Evolutionary conservation across 1,139 yeast species (phyloP), one percentile per base, ranked within the genome.

Genomic region (Kodamaea arcana): DNA sequence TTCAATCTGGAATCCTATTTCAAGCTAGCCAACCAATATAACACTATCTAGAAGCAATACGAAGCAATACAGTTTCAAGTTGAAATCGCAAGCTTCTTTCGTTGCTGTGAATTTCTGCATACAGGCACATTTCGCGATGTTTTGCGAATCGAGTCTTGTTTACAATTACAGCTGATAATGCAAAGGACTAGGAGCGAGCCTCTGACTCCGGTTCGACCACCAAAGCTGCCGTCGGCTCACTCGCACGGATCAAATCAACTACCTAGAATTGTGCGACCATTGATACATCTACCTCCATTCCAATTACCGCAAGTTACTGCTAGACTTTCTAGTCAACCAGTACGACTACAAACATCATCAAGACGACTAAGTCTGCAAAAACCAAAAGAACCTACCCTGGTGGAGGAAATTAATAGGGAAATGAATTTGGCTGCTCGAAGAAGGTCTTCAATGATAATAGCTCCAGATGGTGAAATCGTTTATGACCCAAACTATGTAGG

Each of bases 401-500:
- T 18, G 6, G 22, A 18, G 9, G 22, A 18, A 9, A 9, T 9
- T 18, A 18, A 18, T 18, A 6, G 22, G 9, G 22, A 18, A 7
- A 8, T 15, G 12, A 30, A 15, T 12, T 27, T 31, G 17, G 12
- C 26, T 12, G 15, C 18, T 32, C 22, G 63, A 27, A 44, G 69
- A 27, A 44, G 71, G 9, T 60, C 69, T 1, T 65, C 71, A 0
- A 48, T 62, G 26, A 48, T 62, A 1, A 39, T 52, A 3, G 51
- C 54, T 6, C 47, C 41, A 4, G 39, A 44, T 3, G 67, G 67
- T 0, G 51, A 49, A 12, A 37, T 49, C 2, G 45, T 47, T 0
- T 65, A 52, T 35, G 62, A 62, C 26, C 52, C 62, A 0, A 54
- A 51, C 10, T 67, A 67, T 41, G 49, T 54, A 6, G 74, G 73